A percentile compares a stretch with the other conserved stretches of the same genome.
Conservation (phyloP, 225 moss, liverwort and hornwort species). For the Thuidium tamariscinum region DNA sequence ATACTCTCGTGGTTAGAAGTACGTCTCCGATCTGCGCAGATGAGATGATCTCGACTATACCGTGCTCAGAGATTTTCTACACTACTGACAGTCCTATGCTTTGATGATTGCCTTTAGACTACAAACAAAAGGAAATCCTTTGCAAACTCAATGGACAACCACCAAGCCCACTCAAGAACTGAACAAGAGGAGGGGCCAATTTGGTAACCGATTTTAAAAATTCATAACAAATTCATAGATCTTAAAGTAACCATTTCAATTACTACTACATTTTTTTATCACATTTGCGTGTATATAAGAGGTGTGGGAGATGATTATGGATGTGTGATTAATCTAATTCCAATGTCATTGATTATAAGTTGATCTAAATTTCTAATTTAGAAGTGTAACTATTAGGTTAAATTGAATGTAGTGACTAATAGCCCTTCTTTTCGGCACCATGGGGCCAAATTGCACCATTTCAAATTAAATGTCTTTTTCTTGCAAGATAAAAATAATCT, state of each 20-base stretch:
- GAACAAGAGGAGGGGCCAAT: too few relatives aligned
- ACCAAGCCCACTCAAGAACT: background rate
- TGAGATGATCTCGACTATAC: background rate
- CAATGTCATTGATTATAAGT: background rate
- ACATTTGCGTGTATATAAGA: too few relatives aligned
- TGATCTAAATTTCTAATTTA: background rate
- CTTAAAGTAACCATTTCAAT: background rate
- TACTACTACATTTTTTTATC: background rate
- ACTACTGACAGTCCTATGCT: background rate
- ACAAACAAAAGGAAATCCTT: background rate
- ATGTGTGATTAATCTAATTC: background rate
- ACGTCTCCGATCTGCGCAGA: background rate
- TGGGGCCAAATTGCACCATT: too few relatives aligned
- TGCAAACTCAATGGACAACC: background rate
- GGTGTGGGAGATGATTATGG: background rate
- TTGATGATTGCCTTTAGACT: background rate
- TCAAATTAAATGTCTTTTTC: too few relatives aligned
- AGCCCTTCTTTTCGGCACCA: too few relatives aligned
- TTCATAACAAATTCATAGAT: background rate
- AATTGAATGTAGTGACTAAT: too few relatives aligned
- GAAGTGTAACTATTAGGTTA: too few relatives aligned
- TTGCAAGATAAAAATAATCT: too few relatives aligned
- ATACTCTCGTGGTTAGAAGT: background rate
- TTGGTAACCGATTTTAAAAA: background rate
- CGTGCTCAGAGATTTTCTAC: background rate